These are phyloP conservation scores for Crithidia fasciculata DNA, from an alignment of 208 protist species.

Conservation along the genomic window DNA sequence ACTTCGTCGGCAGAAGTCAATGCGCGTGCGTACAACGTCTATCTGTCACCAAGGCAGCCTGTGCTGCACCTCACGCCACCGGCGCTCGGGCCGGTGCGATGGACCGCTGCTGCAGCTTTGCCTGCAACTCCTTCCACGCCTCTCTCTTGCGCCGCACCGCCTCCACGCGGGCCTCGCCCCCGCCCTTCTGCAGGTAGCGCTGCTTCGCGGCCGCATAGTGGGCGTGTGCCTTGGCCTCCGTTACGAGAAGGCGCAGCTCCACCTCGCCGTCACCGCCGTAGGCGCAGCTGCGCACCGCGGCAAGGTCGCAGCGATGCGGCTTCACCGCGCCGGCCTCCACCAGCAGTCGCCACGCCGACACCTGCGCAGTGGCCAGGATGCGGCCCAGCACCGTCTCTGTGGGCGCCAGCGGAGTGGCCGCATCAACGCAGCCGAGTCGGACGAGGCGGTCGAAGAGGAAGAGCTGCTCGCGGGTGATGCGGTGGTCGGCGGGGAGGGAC, in stretches of 20 bases:
- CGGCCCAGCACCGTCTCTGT: slow-evolving; percentile 31
- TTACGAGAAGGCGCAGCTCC: slow-evolving; percentile 24
- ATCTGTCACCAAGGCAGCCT: too few species aligned
- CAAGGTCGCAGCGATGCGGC: slow-evolving; percentile 16
- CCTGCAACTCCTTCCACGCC: slow-evolving; percentile 14
- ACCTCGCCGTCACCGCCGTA: slow-evolving; percentile 14
- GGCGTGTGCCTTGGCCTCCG: slow-evolving; percentile 18
- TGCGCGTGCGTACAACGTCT: too few species aligned
- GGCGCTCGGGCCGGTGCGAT: not conserved
- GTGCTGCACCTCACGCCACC: too few species aligned
- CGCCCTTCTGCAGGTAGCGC: slow-evolving; percentile 15
- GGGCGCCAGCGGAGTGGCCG: slow-evolving; percentile 2
- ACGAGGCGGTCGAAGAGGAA: slow-evolving; percentile 49
- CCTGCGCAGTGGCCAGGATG: slow-evolving; percentile 30
- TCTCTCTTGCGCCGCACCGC: slow-evolving; percentile 9
- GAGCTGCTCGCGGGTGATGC: slow-evolving; percentile 31
- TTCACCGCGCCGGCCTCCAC: slow-evolving; percentile 11
- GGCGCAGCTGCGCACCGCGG: slow-evolving; percentile 9
- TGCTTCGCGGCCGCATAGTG: slow-evolving; percentile 15
- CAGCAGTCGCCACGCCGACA: slow-evolving; percentile 26
- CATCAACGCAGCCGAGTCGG: slow-evolving; percentile 24
- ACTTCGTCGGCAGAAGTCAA: too few species aligned
- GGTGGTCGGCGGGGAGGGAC: slow-evolving; percentile 20
- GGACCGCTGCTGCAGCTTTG: not conserved
- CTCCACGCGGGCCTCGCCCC: not conserved